phyloP scores from a whole-genome alignment of 2,329 filamentous ascomycete species.

The Raffaelea arxii region DNA sequence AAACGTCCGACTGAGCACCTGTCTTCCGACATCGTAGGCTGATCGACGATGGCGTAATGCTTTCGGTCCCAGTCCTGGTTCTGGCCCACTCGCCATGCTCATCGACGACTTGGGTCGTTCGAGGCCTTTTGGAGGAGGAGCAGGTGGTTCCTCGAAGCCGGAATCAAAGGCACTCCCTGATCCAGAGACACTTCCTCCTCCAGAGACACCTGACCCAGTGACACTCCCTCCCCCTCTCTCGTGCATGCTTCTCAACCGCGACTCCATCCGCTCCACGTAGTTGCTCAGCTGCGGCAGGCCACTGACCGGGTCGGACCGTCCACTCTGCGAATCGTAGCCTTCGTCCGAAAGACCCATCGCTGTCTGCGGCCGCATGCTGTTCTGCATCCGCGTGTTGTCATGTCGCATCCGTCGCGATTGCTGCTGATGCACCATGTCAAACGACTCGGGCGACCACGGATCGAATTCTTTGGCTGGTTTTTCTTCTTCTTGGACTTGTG shows the following conservation, averaged over 20 bases:
- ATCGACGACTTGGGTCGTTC: constrained; percentile 51
- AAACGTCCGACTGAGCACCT: constrained; percentile 64
- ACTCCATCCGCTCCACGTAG: constrained; percentile 90
- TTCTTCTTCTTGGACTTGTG: constrained; percentile 35
- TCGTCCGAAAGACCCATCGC: constrained; percentile 61
- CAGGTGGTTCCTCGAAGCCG: constrained; percentile 28
- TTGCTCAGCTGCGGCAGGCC: constrained; percentile 63
- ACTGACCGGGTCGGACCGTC: constrained; percentile 42
- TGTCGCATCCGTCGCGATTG: constrained; percentile 23
- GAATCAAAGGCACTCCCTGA: too few species aligned
- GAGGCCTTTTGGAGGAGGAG: constrained; percentile 41
- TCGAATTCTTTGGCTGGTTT: constrained; percentile 49
- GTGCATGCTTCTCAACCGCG: constrained; percentile 63
- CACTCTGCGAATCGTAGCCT: constrained; percentile 46
- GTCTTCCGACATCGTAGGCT: constrained; percentile 65
- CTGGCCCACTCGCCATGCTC: constrained; percentile 29
- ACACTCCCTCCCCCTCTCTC: constrained; percentile 38
- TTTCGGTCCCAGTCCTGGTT: constrained; percentile 40
- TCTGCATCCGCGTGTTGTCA: too few species aligned
- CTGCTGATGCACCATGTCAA: constrained; percentile 46
- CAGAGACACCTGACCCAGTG: constrained; percentile 36
- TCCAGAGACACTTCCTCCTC: constrained; percentile 33
- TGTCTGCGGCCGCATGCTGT: constrained; percentile 51
- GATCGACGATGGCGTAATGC: constrained; percentile 63
- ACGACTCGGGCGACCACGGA: constrained; percentile 88